phyloP scores from a whole-genome alignment of 2,329 filamentous ascomycete species.

The Orbilia oligospora region DNA sequence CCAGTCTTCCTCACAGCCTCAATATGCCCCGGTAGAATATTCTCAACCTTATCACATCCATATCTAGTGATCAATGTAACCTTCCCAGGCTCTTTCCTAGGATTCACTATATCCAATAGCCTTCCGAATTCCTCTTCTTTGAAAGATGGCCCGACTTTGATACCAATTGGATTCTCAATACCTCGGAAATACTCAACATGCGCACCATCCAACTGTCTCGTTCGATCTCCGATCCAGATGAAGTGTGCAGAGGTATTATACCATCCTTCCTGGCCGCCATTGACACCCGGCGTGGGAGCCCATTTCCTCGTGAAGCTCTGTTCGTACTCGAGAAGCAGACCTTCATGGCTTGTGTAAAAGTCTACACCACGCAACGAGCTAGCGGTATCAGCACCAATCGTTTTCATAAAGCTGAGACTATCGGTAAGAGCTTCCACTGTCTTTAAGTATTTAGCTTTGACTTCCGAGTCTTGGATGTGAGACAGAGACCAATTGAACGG shows the following conservation, averaged over 20 bases:
- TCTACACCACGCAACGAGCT: conserved; percentile 91
- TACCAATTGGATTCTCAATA: conserved; percentile 93
- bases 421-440: conserved; percentile 91
- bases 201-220: conserved; percentile 89
- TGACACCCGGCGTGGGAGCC: conserved; percentile 71
- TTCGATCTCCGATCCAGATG: conserved; percentile 98
- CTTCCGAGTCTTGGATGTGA: conserved; percentile 84
- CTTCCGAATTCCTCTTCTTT: conserved; percentile 80
- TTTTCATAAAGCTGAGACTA: conserved; percentile 92
- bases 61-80: conserved; percentile 97
- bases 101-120: conserved; percentile 89
- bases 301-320: conserved; percentile 84
- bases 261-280: conserved; percentile 70
- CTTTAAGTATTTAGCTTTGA: conserved; percentile 86
- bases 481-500: conserved; percentile 95
- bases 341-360: conserved; percentile 95
- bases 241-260: conserved; percentile 97
- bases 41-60: conserved; percentile 81
- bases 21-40: conserved; percentile 86
- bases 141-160: conserved; percentile 95
- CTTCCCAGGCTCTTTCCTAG: conserved; percentile 84
- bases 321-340: conserved; percentile 93
- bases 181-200: conserved; percentile 99
- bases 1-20: conserved; percentile 85
- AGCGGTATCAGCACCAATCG: conserved; percentile 88